These are phyloP conservation scores for Trametes maxima DNA, from an alignment of 768 basidiomycete genomes.

Conservation along the genomic window DNA sequence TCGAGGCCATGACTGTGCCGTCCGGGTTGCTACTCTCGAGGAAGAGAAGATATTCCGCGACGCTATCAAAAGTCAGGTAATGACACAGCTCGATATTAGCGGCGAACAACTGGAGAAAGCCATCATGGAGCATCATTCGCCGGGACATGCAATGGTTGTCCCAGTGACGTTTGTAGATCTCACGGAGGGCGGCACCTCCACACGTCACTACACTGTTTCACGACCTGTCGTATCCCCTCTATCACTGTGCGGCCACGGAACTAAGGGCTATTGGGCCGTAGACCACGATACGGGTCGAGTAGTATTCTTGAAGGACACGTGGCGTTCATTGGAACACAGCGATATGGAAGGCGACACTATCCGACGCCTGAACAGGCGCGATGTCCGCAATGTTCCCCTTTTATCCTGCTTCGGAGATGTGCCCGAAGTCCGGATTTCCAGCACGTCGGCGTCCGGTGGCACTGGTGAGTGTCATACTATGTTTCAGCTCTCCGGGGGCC, in stretches of 20 bases:
- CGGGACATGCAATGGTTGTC: not conserved
- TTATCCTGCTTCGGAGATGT: conserved; percentile 1
- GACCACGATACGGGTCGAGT: not conserved
- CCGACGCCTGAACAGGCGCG: not conserved
- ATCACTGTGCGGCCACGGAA: not conserved
- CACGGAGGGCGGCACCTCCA: too few relatives aligned
- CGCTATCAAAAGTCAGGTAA: not conserved
- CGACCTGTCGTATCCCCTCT: conserved; percentile 12
- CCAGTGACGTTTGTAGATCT: too few relatives aligned
- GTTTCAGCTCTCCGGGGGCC: too few relatives aligned
- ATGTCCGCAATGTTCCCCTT: not conserved
- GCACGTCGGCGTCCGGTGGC: too few relatives aligned
- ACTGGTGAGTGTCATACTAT: too few relatives aligned
- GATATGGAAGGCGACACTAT: conserved; percentile 2
- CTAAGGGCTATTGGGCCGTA: conserved; percentile 18
- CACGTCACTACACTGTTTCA: conserved; percentile 3
- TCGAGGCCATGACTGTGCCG: conserved; percentile 5
- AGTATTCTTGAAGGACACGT: conserved; percentile 16
- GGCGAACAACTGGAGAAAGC: not conserved
- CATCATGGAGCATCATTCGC: conserved; percentile 3
- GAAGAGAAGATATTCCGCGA: conserved; percentile 2
- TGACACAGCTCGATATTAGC: not conserved
- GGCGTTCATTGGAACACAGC: not conserved
- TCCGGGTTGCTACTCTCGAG: not conserved
- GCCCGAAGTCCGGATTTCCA: not conserved